Conservation (phyloP, 805 yeast genomes). For the Schizosaccharomyces japonicus region DNA sequence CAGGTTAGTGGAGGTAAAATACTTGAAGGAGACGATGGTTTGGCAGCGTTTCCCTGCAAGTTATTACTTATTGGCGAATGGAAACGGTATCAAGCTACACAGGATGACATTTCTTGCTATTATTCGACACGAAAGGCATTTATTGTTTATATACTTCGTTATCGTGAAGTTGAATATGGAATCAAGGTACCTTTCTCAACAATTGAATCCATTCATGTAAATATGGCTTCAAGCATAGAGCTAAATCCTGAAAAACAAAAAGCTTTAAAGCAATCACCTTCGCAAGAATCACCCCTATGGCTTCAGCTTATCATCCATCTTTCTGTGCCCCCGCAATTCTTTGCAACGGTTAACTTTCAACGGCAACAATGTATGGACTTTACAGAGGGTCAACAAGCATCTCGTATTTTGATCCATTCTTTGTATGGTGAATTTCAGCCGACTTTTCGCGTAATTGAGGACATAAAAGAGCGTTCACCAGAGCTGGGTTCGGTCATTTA, state of each 20-base stretch:
- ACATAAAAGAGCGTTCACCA: background rate
- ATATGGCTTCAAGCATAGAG: too few relatives aligned
- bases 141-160: background rate
- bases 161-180: background rate
- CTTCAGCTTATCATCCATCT: background rate
- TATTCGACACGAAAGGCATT: background rate
- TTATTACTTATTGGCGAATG: background rate
- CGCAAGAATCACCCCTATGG: too few relatives aligned
- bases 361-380: constrained; percentile 1
- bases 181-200: background rate
- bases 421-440: background rate
- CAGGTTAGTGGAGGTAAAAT: too few relatives aligned
- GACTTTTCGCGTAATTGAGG: background rate
- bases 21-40: too few relatives aligned
- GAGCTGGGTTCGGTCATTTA: constrained; percentile 2
- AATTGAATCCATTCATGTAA: background rate
- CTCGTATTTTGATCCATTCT: background rate
- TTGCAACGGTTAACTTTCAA: background rate
- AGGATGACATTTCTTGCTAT: background rate
- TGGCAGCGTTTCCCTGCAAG: background rate
- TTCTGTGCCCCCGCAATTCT: background rate
- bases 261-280: too few relatives aligned
- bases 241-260: too few relatives aligned
- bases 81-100: background rate
- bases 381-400: constrained; percentile 2